A percentile compares a stretch with the other conserved stretches of the same genome.
These are phyloP conservation scores for Aspergillus brunneoviolaceus DNA, from an alignment of 2,329 filamentous ascomycete species.

Conservation along the genomic window DNA sequence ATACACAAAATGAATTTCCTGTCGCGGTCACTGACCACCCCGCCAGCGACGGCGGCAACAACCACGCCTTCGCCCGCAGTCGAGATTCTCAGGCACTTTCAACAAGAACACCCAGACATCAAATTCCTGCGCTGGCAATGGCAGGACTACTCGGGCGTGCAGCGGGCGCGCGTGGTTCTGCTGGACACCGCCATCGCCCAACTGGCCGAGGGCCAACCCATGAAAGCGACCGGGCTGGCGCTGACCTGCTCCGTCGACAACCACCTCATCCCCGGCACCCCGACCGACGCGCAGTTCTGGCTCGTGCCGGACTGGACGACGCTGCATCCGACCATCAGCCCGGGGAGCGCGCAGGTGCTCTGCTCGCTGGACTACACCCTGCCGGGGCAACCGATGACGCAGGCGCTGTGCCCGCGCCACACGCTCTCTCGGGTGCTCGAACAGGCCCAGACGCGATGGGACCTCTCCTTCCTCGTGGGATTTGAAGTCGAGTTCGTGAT, in stretches of 20 bases:
- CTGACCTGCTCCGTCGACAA: background rate
- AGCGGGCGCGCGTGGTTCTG: background rate
- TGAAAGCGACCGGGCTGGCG: background rate
- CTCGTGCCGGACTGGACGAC: background rate
- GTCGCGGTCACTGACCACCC: background rate
- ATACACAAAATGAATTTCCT: background rate
- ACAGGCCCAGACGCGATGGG: background rate
- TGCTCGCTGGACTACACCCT: background rate
- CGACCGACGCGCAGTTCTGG: background rate
- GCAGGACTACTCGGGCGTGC: background rate
- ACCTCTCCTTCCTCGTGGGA: conserved; percentile 12
- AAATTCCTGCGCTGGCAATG: background rate
- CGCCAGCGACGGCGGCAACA: background rate
- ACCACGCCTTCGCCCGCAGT: background rate
- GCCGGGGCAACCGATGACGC: background rate
- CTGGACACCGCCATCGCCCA: background rate
- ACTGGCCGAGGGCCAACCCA: background rate
- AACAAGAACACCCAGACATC: background rate
- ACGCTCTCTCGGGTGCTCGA: conserved; percentile 3
- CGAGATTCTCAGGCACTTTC: background rate
- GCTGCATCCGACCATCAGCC: background rate
- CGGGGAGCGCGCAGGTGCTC: background rate
- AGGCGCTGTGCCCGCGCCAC: conserved; percentile 11
- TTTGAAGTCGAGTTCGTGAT: conserved; percentile 18
- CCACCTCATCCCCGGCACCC: background rate